Conservation (phyloP, 345 rosid species). For the thale cress (Arabidopsis thaliana) region DNA sequence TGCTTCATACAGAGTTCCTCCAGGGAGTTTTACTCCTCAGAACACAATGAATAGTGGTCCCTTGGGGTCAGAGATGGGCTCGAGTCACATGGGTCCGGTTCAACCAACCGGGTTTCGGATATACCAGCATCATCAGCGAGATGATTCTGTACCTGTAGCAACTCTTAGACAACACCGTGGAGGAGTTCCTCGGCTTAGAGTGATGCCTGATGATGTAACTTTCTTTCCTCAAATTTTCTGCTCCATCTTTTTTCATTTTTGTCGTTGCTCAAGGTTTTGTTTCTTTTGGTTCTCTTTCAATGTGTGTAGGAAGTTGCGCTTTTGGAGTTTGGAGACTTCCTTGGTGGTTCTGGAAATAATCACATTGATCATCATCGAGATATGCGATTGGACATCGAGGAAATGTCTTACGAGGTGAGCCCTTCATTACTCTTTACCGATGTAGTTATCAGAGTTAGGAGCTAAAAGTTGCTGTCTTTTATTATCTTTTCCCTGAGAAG, state of each 20-base stretch:
- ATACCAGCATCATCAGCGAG: conserved; percentile 56
- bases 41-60: conserved; percentile 44
- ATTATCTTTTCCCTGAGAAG: not conserved
- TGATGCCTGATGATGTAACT: conserved; percentile 77
- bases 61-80: conserved; percentile 57
- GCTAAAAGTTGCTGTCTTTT: not conserved
- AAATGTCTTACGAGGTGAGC: conserved; percentile 89
- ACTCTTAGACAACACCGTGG: conserved; percentile 57
- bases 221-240: conserved; percentile 14
- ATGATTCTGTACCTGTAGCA: conserved; percentile 52
- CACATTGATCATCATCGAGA: conserved; percentile 83
- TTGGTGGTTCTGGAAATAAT: conserved; percentile 55
- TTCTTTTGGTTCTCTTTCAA: conserved; percentile 32
- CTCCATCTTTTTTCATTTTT: conserved; percentile 2
- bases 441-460: not conserved
- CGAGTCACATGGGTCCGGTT: conserved; percentile 56
- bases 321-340: conserved; percentile 68
- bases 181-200: conserved; percentile 71
- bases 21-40: conserved; percentile 51
- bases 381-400: conserved; percentile 94
- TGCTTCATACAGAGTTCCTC: conserved; percentile 43
- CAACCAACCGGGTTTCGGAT: conserved; percentile 63
- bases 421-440: not conserved
- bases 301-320: conserved; percentile 77
- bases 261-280: conserved; percentile 19